Percentiles rank a stretch among this genome's conserved stretches.
phyloP scores from a whole-genome alignment of 2,329 filamentous ascomycete genomes.

The Hymenoscyphus fructigenus region DNA sequence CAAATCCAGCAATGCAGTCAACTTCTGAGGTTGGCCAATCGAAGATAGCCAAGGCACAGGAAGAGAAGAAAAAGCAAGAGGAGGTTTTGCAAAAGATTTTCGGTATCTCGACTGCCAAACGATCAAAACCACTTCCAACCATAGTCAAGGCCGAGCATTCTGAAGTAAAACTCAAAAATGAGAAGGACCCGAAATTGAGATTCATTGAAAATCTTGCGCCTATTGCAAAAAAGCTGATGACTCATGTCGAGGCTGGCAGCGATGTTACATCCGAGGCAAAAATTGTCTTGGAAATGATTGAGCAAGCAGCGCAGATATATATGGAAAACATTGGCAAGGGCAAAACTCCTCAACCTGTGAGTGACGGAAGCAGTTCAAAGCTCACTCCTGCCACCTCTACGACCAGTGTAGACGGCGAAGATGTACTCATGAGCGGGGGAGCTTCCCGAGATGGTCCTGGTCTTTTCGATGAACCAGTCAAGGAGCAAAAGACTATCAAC shows the following conservation, averaged over 20 bases:
- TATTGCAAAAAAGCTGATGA: constrained; percentile 43
- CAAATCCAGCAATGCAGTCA: constrained; percentile 29
- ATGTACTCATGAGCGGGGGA: constrained; percentile 17
- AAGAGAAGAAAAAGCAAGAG: constrained; percentile 56
- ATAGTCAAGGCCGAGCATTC: constrained; percentile 9
- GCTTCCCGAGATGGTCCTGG: constrained; percentile 19
- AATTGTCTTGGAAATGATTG: constrained; percentile 51
- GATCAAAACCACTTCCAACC: constrained; percentile 20
- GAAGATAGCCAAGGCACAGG: constrained; percentile 49
- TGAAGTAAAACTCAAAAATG: background rate
- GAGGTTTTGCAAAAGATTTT: constrained; percentile 53
- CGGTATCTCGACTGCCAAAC: constrained; percentile 44
- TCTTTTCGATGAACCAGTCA: constrained; percentile 29
- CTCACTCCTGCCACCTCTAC: constrained; percentile 25
- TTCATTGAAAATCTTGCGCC: constrained; percentile 43
- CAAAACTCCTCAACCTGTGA: constrained; percentile 10
- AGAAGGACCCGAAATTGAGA: constrained; percentile 34
- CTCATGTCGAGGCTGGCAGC: constrained; percentile 40
- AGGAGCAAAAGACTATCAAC: constrained; percentile 17
- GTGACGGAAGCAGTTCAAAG: constrained; percentile 23
- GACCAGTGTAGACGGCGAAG: constrained; percentile 17
- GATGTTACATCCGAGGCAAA: constrained; percentile 40
- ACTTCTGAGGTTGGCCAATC: constrained; percentile 43
- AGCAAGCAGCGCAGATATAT: constrained; percentile 52
- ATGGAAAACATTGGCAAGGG: constrained; percentile 32